Evolutionary conservation across 345 rosid genomes (phyloP), one percentile per base, ranked within the genome.

Genomic region (Mallotus nudiflorus): DNA sequence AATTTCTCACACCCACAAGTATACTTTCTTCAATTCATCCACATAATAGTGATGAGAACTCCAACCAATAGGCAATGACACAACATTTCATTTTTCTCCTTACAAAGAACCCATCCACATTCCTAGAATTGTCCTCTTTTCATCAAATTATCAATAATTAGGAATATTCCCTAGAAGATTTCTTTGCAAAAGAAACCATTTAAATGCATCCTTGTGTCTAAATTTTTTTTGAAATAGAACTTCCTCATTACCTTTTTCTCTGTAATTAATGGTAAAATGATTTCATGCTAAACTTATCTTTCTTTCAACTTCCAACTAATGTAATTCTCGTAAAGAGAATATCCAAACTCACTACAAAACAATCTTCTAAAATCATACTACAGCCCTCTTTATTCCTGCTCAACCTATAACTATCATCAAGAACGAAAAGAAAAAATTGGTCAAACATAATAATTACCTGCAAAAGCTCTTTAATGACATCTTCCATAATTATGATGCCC

Each of bases 401-500:
- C 15, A 51, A 25, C 19, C 33, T 45, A n/a, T n/a, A n/a, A n/a
- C n/a, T n/a, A n/a, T 42, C 46, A 42, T 42, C 9, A 42, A 42
- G 14, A 42, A 42, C 4, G 6, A 22, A 53, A 53, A 1, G 6
- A 53, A 53, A 53, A 2, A n/a, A n/a, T n/a, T 22, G 58, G 16
- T 29, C 15, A 29, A 31, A 31, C 31, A 25, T 12, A 8, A 56
- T 16, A 6, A 4, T 7, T 71, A 88, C 99, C 91, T 95, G 97
- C 73, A 95, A 74, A 67, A 95, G 94, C 78, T 95, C 98, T 80
- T 95, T 97, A 61, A 95, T 95, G 75, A 95, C 97, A 82, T 95
- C 99, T 78, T 95, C 99, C 99, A 95, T 95, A 44, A 98, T 92
- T 68, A 95, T 90, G 62, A 95, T 70, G 67, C 99, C 99, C 0